Conservation (phyloP, 805 yeast species). For the Wickerhamiella galacta region DNA sequence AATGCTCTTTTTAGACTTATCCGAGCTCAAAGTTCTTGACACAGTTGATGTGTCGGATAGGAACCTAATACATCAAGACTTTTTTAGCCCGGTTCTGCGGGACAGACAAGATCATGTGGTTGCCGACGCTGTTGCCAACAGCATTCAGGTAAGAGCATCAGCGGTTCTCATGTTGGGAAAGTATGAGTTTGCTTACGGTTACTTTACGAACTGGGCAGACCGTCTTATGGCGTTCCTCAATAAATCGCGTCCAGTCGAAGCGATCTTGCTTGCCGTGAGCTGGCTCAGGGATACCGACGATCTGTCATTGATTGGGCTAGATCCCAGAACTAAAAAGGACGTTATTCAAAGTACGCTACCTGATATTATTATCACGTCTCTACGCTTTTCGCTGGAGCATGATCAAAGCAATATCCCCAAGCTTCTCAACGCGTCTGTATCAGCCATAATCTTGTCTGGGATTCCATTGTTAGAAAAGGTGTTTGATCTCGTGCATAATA, state of each 20-base stretch:
- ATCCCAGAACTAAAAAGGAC: constrained; percentile 27
- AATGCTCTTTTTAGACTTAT: constrained; percentile 28
- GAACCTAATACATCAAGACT: constrained; percentile 25
- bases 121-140: constrained; percentile 22
- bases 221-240: constrained; percentile 33
- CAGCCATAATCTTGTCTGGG: constrained; percentile 23
- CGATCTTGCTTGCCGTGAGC: constrained; percentile 37
- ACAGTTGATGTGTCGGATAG: constrained; percentile 26
- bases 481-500: constrained; percentile 28
- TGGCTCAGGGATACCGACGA: constrained; percentile 37
- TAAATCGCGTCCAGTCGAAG: constrained; percentile 33
- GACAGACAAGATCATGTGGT: constrained; percentile 9
- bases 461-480: constrained; percentile 26
- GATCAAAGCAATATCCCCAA: constrained; percentile 16
- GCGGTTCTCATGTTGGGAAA: constrained; percentile 37
- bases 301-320: constrained; percentile 36
- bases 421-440: constrained; percentile 27
- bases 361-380: constrained; percentile 38
- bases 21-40: constrained; percentile 23
- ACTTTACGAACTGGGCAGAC: constrained; percentile 56
- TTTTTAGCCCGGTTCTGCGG: constrained; percentile 15
- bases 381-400: constrained; percentile 28
- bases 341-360: constrained; percentile 38
- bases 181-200: constrained; percentile 39
- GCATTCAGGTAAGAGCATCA: constrained; percentile 28